phyloP scores from a whole-genome alignment of 306 rosid species.

The Glycine tomentella region DNA sequence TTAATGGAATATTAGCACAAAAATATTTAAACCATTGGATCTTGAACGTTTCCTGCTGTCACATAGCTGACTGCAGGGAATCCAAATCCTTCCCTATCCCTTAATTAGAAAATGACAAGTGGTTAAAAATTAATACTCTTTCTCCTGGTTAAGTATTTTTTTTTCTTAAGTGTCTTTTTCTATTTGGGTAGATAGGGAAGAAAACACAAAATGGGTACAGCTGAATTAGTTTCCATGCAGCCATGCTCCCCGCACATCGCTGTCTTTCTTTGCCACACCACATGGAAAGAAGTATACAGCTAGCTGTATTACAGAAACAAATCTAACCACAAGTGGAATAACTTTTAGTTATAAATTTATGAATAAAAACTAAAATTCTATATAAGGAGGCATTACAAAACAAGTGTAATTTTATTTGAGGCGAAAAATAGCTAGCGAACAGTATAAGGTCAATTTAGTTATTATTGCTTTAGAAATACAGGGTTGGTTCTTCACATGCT shows the following conservation, averaged over 20 bases:
- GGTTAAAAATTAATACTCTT: background rate
- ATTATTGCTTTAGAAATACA: background rate
- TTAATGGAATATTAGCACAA: background rate
- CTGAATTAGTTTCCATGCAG: background rate
- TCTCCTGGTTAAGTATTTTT: background rate
- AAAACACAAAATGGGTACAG: background rate
- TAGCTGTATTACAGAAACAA: slow-evolving; percentile 16
- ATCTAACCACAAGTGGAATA: slow-evolving; percentile 14
- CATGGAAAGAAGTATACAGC: slow-evolving; percentile 22
- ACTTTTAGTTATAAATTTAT: background rate
- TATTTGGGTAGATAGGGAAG: background rate
- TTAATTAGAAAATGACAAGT: background rate
- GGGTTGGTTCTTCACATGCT: slow-evolving; percentile 4
- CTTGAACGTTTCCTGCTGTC: background rate
- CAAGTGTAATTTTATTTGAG: slow-evolving; percentile 21
- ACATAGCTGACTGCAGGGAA: background rate
- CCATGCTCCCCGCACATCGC: slow-evolving; percentile 12
- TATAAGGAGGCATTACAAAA: slow-evolving; percentile 34
- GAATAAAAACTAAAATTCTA: background rate
- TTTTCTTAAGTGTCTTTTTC: background rate
- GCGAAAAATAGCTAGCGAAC: slow-evolving; percentile 25
- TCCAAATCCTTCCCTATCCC: background rate
- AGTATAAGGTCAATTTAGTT: slow-evolving; percentile 33
- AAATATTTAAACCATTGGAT: background rate
- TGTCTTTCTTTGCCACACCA: too few relatives aligned